Evolutionary conservation across 306 rosid genomes (phyloP), one percentile per base, ranked within the genome.

Genomic region (Quercus suber): DNA sequence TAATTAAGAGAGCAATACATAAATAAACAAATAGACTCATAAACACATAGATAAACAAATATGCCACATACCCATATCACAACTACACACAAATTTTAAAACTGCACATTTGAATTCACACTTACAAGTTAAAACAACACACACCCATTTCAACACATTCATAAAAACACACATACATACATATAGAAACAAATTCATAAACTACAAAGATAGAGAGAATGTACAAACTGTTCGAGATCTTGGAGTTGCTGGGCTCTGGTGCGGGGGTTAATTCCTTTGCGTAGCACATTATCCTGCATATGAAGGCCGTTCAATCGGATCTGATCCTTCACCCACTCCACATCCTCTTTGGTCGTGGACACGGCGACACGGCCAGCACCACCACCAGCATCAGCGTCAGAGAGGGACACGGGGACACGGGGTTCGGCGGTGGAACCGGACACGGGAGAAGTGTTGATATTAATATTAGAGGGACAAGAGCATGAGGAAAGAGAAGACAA

Each of bases 241-340:
- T 89, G 90, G 55, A 94, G 98, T 82, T 94, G 97, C 76, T 94
- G 89, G 55, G 83, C 96, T 78, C 98, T 80, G 5, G 96, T 86
- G 53, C 96, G 92, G 73, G 97, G 98, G 71, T 94, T 94, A 71
- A 94, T 94, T 45, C 98, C 98, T 88, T 94, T 94, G 11, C 98
- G 90, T 67, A 94, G 92, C 79, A 94, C 90, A 58, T 94, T 94
- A 2, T 92, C 92, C 15, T 88, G 96, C 98, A 94, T 94, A 69
- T 89, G 96, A 78, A 94, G 78, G 18, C 98, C 95, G 69, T 92
- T 94, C 45, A 81, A 82, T 69, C 73, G 90, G 86, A 94, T 94
- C 89, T 94, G 98, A 79, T 82, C 84, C 83, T 78, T 89, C 70
- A 94, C 88, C 98, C 98, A 94, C 63, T 94, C 92, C 59, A 94